Conservation (phyloP, 2,329 filamentous ascomycete genomes). For the Zasmidium citrigriseum region DNA sequence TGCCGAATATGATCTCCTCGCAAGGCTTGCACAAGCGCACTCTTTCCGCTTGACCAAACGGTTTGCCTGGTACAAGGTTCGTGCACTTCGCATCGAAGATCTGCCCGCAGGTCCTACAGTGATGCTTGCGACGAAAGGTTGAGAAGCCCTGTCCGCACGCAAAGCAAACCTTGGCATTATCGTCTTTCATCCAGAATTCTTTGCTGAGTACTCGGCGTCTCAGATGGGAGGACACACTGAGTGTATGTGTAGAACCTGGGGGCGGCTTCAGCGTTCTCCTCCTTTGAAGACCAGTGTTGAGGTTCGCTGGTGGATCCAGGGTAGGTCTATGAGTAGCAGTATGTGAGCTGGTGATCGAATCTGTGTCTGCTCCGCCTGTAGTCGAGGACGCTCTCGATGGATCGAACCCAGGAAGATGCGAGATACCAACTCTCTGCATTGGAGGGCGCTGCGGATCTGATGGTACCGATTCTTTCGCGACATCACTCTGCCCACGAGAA, state of each 20-base stretch:
- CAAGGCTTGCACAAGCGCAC: slow-evolving; percentile 92
- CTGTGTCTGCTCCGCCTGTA: slow-evolving; percentile 41
- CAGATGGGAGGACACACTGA: slow-evolving; percentile 58
- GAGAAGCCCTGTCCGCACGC: slow-evolving; percentile 87
- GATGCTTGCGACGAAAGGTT: slow-evolving; percentile 92
- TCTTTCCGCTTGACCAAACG: slow-evolving; percentile 82
- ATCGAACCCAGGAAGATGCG: slow-evolving; percentile 51
- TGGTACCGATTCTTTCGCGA: not conserved
- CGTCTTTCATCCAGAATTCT: slow-evolving; percentile 95
- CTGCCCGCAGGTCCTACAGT: slow-evolving; percentile 93
- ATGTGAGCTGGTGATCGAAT: slow-evolving; percentile 28
- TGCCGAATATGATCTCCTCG: slow-evolving; percentile 84
- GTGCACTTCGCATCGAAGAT: slow-evolving; percentile 98
- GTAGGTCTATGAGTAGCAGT: slow-evolving; percentile 11
- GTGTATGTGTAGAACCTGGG: slow-evolving; percentile 11
- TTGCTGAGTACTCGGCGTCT: slow-evolving; percentile 86
- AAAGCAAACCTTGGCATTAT: slow-evolving; percentile 97
- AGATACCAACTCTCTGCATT: slow-evolving; percentile 45
- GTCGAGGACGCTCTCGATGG: slow-evolving; percentile 47
- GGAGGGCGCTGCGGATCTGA: slow-evolving; percentile 36
- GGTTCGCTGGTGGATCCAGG: slow-evolving; percentile 29
- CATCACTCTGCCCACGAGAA: not conserved
- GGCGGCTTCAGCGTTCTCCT: slow-evolving; percentile 25
- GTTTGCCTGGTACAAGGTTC: slow-evolving; percentile 80
- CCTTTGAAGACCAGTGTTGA: slow-evolving; percentile 30